Conservation (phyloP, 345 rosid genomes). For the Moricandia arvensis region DNA sequence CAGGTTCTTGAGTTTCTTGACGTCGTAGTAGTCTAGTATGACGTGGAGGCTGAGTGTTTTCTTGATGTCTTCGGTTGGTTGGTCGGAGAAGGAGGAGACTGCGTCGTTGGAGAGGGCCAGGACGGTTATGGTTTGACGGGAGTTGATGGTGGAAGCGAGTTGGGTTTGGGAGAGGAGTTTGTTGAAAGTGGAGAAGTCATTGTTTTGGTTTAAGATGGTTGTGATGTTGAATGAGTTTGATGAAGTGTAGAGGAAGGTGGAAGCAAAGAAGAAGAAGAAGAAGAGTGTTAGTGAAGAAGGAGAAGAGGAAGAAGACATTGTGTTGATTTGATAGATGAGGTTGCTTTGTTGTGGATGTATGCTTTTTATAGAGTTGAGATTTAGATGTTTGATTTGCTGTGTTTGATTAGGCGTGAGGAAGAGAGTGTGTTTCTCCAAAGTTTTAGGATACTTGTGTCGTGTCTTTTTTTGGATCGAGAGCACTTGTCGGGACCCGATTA, state of each 20-base stretch:
- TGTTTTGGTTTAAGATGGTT: conserved; percentile 52
- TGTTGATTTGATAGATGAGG: background rate
- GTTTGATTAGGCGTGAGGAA: background rate
- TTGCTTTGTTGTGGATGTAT: background rate
- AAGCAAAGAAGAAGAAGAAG: conserved; percentile 35
- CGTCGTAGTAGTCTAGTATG: conserved; percentile 70
- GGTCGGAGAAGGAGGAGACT: conserved; percentile 50
- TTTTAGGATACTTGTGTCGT: conserved; percentile 10
- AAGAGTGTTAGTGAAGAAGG: conserved; percentile 16
- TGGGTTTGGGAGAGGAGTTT: conserved; percentile 58
- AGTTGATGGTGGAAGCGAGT: conserved; percentile 77
- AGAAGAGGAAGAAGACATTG: conserved; percentile 24
- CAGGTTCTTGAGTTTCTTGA: conserved; percentile 69
- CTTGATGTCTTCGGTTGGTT: conserved; percentile 56
- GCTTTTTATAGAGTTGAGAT: background rate
- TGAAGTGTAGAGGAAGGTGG: conserved; percentile 26
- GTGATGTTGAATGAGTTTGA: conserved; percentile 63
- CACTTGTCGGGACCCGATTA: conserved; percentile 20
- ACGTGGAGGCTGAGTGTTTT: conserved; percentile 62
- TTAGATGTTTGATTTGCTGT: background rate
- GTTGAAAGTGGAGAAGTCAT: conserved; percentile 68
- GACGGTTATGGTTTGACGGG: conserved; percentile 67
- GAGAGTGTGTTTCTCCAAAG: background rate
- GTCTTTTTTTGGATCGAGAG: conserved; percentile 15
- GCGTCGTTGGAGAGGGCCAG: conserved; percentile 65